A percentile compares a stretch with the other conserved stretches of the same genome.
These are phyloP conservation scores for Kodamaea suecica DNA, from an alignment of 1,139 yeast genomes.

Conservation along the genomic window DNA sequence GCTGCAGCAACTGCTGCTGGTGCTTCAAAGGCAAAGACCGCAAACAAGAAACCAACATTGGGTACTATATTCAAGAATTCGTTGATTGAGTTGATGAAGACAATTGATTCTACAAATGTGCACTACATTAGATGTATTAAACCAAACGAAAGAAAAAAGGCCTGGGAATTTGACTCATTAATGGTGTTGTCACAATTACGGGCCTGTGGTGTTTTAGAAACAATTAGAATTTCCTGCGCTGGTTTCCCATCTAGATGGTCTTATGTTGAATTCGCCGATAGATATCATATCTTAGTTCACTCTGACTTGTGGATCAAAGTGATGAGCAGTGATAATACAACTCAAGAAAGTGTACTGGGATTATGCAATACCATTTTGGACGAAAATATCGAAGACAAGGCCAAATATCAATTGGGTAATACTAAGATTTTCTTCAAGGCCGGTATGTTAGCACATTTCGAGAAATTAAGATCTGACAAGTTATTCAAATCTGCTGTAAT, in stretches of 20 bases:
- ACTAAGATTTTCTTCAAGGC: slow-evolving; percentile 95
- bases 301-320: slow-evolving; percentile 68
- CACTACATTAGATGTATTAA: slow-evolving; percentile 97
- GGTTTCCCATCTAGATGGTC: slow-evolving; percentile 98
- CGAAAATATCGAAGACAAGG: slow-evolving; percentile 57
- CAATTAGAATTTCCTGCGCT: slow-evolving; percentile 94
- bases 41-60: slow-evolving; percentile 82
- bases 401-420: slow-evolving; percentile 80
- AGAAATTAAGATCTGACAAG: slow-evolving; percentile 78
- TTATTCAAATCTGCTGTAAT: slow-evolving; percentile 73
- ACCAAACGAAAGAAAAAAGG: slow-evolving; percentile 89
- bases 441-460: slow-evolving; percentile 91
- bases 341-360: slow-evolving; percentile 56
- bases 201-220: slow-evolving; percentile 98
- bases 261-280: slow-evolving; percentile 86
- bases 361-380: slow-evolving; percentile 68
- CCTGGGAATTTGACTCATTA: slow-evolving; percentile 94
- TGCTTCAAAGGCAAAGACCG: slow-evolving; percentile 31
- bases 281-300: slow-evolving; percentile 79
- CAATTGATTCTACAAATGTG: slow-evolving; percentile 90
- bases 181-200: slow-evolving; percentile 95
- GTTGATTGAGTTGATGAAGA: slow-evolving; percentile 85
- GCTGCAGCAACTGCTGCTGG: slow-evolving; percentile 27
- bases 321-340: slow-evolving; percentile 48
- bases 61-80: slow-evolving; percentile 95